These are phyloP conservation scores for Fusarium sp. DNA, from an alignment of 2,329 filamentous ascomycete species.

Conservation along the genomic window DNA sequence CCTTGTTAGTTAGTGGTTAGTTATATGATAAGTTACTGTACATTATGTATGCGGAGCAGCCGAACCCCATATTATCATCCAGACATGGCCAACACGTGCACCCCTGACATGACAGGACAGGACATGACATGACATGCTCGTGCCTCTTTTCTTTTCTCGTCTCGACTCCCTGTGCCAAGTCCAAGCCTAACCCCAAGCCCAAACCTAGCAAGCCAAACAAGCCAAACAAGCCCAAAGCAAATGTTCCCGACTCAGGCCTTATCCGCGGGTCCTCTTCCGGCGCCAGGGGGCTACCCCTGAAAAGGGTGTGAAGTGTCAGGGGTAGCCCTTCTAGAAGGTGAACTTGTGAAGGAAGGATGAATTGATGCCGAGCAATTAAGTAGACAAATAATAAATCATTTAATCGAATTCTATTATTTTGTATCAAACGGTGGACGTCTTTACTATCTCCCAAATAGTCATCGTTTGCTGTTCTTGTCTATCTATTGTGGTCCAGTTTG, in stretches of 20 bases:
- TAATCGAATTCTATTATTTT: slow-evolving; percentile 31
- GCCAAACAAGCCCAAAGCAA: slow-evolving; percentile 1
- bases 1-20: slow-evolving; percentile 16
- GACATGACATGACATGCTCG: slow-evolving; percentile 9
- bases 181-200: too few relatives aligned
- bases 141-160: slow-evolving; percentile 5
- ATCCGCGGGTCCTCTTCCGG: slow-evolving; percentile 45
- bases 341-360: slow-evolving; percentile 37
- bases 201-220: too few relatives aligned
- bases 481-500: background rate
- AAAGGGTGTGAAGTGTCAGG: slow-evolving; percentile 20
- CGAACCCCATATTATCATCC: slow-evolving; percentile 4
- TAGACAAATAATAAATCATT: slow-evolving; percentile 28
- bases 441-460: slow-evolving; percentile 37
- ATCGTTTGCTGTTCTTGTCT: slow-evolving; percentile 16
- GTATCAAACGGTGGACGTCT: slow-evolving; percentile 32
- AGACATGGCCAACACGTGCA: slow-evolving; percentile 42
- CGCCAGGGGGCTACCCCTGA: slow-evolving; percentile 37
- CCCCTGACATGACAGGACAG: slow-evolving; percentile 24
- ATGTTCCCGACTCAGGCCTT: slow-evolving; percentile 37
- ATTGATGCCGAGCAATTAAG: slow-evolving; percentile 35
- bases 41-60: slow-evolving; percentile 14
- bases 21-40: background rate
- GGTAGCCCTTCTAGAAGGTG: slow-evolving; percentile 47
- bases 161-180: slow-evolving; percentile 22